phyloP scores from a whole-genome alignment of 352 stramenopile species.

The Globisporangium splendens region DNA sequence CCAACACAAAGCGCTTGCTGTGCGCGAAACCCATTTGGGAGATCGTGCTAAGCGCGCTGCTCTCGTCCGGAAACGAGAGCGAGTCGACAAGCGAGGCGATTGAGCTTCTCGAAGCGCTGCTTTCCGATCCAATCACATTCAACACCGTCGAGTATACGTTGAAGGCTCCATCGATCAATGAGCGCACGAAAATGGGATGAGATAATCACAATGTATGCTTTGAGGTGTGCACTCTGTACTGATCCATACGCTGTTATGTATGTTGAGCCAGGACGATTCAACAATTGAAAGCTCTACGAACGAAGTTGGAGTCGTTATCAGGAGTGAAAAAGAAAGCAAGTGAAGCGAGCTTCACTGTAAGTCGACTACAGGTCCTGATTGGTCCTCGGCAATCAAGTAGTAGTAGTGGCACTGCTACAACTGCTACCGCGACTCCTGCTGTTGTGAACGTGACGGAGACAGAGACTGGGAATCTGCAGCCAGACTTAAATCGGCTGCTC shows the following conservation, averaged over 20 bases:
- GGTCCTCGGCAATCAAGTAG: not conserved
- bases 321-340: not conserved
- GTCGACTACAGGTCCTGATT: slow-evolving; percentile 10
- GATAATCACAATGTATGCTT: not conserved
- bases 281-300: slow-evolving; percentile 7
- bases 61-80: slow-evolving; percentile 9
- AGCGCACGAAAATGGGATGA: slow-evolving; percentile 12
- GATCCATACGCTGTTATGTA: no score
- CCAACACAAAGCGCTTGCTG: slow-evolving; percentile 23
- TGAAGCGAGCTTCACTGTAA: not conserved
- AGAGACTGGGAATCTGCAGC: not conserved
- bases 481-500: not conserved
- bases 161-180: slow-evolving; percentile 2
- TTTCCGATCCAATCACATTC: slow-evolving; percentile 23
- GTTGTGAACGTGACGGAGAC: no score
- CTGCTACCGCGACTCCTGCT: no score
- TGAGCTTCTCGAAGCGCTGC: slow-evolving; percentile 31
- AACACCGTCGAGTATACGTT: slow-evolving; percentile 10
- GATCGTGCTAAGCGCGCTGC: slow-evolving; percentile 25
- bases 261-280: slow-evolving; percentile 4
- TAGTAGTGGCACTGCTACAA: not conserved
- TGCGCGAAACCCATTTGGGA: slow-evolving; percentile 23
- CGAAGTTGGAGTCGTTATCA: not conserved
- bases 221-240: not conserved
- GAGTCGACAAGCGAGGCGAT: slow-evolving; percentile 32